Evolutionary conservation across 257 asterid genomes (phyloP).

Genomic region (Dorcoceras hygrometricum): DNA sequence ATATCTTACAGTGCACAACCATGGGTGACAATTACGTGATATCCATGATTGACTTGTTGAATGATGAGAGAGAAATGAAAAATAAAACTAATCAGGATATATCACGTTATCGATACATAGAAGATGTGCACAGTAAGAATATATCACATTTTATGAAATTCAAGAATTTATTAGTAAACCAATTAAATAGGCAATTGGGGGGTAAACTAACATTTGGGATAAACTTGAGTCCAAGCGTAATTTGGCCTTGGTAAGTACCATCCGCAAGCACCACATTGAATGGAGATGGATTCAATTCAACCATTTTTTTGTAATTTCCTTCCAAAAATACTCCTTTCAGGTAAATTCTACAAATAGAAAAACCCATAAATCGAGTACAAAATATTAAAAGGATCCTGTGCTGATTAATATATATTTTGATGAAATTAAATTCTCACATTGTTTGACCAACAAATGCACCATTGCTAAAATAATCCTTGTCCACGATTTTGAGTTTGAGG

Average conservation of each 20-base stretch:
- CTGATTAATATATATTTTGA: background rate
- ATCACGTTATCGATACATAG: no score
- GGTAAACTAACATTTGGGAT: constrained; percentile 37
- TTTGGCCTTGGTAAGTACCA: constrained; percentile 54
- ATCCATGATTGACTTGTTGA: no score
- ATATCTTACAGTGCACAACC: no score
- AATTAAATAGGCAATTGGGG: no score
- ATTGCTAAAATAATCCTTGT: constrained; percentile 41
- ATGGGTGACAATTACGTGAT: no score
- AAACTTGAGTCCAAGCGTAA: constrained; percentile 57
- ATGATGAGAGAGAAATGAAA: no score
- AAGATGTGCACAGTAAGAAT: no score
- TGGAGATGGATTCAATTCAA: constrained; percentile 55
- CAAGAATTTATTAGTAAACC: no score
- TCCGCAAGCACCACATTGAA: constrained; percentile 72
- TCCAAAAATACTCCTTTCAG: constrained; percentile 62
- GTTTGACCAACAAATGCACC: constrained; percentile 67
- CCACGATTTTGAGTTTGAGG: constrained; percentile 63
- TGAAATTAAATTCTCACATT: constrained; percentile 33
- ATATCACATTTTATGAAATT: background rate
- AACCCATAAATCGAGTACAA: background rate
- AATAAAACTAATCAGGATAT: no score
- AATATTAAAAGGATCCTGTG: no score
- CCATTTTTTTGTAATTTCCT: constrained; percentile 43
- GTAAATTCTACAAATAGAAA: constrained; percentile 42